Percentiles rank a stretch among this genome's conserved stretches.
These are phyloP conservation scores for Phoenix dactylifera DNA, from an alignment of 176 grass and related monocot species.

Conservation along the genomic window DNA sequence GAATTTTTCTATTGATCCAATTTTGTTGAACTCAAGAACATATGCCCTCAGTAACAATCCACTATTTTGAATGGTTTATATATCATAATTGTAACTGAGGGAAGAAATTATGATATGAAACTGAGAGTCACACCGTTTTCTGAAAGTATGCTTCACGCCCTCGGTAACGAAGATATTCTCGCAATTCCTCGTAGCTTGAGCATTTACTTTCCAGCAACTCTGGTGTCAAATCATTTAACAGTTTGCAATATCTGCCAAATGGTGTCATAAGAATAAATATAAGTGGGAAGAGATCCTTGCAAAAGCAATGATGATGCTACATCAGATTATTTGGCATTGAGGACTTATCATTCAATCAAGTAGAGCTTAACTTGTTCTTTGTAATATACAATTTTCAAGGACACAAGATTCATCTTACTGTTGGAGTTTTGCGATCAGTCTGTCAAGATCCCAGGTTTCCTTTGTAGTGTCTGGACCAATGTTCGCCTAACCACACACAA, in stretches of 20 bases:
- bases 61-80: too few relatives aligned
- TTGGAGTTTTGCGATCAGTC: slow-evolving; percentile 93
- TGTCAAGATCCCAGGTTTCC: slow-evolving; percentile 78
- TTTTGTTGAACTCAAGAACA: too few relatives aligned
- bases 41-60: too few relatives aligned
- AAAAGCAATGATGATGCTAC: too few relatives aligned
- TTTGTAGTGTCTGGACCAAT: slow-evolving; percentile 57
- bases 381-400: too few relatives aligned
- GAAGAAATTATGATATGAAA: slow-evolving; percentile 5
- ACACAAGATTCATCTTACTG: slow-evolving; percentile 49
- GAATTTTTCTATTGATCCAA: too few relatives aligned
- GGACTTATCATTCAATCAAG: too few relatives aligned
- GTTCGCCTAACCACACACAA: slow-evolving; percentile 57
- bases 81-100: background rate
- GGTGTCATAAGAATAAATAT: background rate
- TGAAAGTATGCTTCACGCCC: slow-evolving; percentile 93
- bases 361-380: too few relatives aligned
- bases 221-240: slow-evolving; percentile 77
- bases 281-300: too few relatives aligned
- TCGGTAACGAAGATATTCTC: slow-evolving; percentile 58
- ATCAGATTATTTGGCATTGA: too few relatives aligned
- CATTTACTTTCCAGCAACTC: slow-evolving; percentile 65
- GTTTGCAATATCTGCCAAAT: slow-evolving; percentile 70
- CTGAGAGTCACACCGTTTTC: slow-evolving; percentile 51
- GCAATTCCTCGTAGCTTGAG: slow-evolving; percentile 65